Evolutionary conservation across 2,329 filamentous ascomycete genomes (phyloP).

Genomic region (Sclerotiophoma versabilis): DNA sequence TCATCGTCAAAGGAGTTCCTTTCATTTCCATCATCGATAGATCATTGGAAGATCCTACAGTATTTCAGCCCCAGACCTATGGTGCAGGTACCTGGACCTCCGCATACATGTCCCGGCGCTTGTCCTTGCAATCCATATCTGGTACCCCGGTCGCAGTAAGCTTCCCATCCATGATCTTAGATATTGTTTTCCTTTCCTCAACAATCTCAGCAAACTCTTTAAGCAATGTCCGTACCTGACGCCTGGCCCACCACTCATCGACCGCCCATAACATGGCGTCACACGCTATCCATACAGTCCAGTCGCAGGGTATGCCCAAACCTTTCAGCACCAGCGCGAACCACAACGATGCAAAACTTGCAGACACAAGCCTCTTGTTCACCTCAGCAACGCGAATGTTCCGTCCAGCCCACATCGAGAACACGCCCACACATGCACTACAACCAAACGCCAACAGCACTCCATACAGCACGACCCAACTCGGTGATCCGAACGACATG

Average conservation of each 20-base stretch:
- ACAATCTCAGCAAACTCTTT: background rate
- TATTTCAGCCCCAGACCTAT: no score
- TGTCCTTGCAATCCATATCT: background rate
- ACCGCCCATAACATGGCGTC: background rate
- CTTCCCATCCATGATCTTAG: no score
- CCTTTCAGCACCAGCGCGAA: background rate
- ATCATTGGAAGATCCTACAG: no score
- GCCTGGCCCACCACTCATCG: background rate
- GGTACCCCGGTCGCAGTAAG: no score
- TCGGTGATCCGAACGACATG: no score
- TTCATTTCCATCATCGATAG: no score
- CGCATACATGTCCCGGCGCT: background rate
- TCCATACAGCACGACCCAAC: no score
- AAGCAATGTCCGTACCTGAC: background rate
- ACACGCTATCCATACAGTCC: background rate
- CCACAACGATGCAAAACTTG: background rate
- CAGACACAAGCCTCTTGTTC: background rate
- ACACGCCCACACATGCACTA: no score
- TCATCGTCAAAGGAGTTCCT: no score
- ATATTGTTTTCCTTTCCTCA: background rate
- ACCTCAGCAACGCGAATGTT: no score
- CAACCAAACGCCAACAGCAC: no score
- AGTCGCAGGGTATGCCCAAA: background rate
- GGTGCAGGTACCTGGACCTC: background rate
- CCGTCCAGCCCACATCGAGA: background rate